phyloP scores from a whole-genome alignment of 1,139 yeast species.

The Sugiyamaella grinbergsii region DNA sequence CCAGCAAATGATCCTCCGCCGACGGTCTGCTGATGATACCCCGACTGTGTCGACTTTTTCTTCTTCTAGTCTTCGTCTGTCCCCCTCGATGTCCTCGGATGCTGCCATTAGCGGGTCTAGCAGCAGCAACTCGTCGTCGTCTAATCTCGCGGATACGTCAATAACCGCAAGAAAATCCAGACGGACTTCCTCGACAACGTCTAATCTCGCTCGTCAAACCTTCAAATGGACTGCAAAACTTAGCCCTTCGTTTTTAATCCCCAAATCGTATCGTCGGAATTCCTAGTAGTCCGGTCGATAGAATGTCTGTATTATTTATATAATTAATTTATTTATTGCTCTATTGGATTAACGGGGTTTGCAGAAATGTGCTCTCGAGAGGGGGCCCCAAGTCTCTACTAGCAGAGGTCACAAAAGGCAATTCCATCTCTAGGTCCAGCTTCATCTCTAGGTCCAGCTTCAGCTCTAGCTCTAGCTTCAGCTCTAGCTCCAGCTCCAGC shows the following conservation, averaged over 20 bases:
- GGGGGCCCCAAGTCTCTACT: too few species aligned
- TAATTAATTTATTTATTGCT: too few species aligned
- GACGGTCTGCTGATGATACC: conserved; percentile 15
- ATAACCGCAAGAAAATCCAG: not conserved
- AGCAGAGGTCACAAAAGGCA: too few species aligned
- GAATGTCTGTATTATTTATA: too few species aligned
- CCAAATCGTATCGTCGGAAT: conserved; percentile 23
- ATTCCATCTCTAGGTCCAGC: too few species aligned
- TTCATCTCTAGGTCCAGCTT: too few species aligned
- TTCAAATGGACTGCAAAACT: conserved; percentile 22
- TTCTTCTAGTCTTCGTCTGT: not conserved
- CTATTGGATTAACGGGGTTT: too few species aligned
- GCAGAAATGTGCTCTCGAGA: too few species aligned
- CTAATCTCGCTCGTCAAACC: conserved; percentile 20
- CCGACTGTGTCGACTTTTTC: not conserved
- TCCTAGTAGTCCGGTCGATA: conserved; percentile 12
- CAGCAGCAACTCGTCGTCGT: conserved; percentile 8
- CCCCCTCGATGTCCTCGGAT: conserved; percentile 6
- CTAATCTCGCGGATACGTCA: not conserved
- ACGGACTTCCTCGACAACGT: conserved; percentile 13
- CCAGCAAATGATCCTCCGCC: conserved; percentile 6
- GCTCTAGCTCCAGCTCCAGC: too few species aligned
- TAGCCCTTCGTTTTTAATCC: conserved; percentile 22
- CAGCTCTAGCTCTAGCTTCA: too few species aligned
- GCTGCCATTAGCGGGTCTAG: conserved; percentile 13